Evolutionary conservation across 306 rosid genomes (phyloP).

Genomic region (Inga laurina): DNA sequence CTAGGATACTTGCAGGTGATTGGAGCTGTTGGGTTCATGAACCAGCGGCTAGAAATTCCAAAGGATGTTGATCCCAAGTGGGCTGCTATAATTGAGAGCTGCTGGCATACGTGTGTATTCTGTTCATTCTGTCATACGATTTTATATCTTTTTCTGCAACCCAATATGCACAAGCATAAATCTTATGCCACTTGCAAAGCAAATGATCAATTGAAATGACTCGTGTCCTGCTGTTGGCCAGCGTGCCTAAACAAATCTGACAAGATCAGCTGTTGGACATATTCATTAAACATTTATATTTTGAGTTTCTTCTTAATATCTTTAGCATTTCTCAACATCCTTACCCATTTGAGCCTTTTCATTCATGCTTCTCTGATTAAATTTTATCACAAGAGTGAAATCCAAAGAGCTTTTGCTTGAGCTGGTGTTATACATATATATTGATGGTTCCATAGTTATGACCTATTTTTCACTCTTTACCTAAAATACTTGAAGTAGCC

Average conservation of each 20-base stretch:
- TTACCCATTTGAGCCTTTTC: background rate
- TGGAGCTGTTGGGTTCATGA: conserved; percentile 99
- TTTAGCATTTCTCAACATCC: background rate
- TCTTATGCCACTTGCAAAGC: conserved; percentile 12
- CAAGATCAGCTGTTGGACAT: background rate
- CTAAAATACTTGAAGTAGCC: conserved; percentile 15
- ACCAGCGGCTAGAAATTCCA: conserved; percentile 92
- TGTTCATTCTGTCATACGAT: conserved; percentile 17
- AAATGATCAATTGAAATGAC: conserved; percentile 21
- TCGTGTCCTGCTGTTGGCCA: conserved; percentile 14
- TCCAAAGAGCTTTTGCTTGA: background rate
- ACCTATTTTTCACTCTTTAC: background rate
- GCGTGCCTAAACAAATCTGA: conserved; percentile 14
- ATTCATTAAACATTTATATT: background rate
- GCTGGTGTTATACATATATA: background rate
- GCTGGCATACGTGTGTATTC: conserved; percentile 76
- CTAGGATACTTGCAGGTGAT: conserved; percentile 79
- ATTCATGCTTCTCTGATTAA: background rate
- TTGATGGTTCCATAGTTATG: background rate
- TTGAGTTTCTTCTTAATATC: background rate
- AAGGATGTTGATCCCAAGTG: conserved; percentile 82
- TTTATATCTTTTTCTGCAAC: conserved; percentile 13
- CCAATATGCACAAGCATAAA: conserved; percentile 17
- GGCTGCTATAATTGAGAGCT: conserved; percentile 88
- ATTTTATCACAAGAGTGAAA: background rate